Evolutionary conservation across 2,329 filamentous ascomycete species (phyloP).

Genomic region (Helotiales sp.): DNA sequence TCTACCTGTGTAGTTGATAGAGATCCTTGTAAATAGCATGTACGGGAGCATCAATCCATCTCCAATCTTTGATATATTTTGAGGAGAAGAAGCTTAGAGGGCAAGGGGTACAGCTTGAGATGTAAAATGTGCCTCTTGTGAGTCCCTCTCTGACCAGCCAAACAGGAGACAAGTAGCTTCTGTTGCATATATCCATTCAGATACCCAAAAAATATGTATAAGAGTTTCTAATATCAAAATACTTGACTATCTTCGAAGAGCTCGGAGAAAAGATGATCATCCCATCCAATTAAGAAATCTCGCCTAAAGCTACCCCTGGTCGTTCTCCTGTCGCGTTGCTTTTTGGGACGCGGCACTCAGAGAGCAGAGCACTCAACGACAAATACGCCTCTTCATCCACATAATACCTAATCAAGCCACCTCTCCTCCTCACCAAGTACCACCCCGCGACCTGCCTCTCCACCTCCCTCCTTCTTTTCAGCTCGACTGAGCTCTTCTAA

Average conservation of each 20-base stretch:
- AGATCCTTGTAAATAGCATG: too few relatives aligned
- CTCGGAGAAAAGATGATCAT: not conserved
- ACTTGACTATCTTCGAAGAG: not conserved
- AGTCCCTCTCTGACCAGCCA: too few relatives aligned
- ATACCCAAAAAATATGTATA: too few relatives aligned
- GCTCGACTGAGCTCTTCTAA: not conserved
- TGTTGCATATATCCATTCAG: too few relatives aligned
- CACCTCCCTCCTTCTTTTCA: not conserved
- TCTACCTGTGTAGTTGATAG: too few relatives aligned
- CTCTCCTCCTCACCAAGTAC: not conserved
- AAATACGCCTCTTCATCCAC: not conserved
- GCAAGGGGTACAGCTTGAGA: too few relatives aligned
- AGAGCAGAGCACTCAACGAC: not conserved
- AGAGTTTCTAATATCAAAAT: too few relatives aligned
- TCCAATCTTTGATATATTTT: too few relatives aligned
- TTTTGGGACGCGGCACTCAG: slow-evolving; percentile 10
- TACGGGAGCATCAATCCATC: too few relatives aligned
- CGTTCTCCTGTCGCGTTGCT: slow-evolving; percentile 8
- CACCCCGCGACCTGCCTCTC: not conserved
- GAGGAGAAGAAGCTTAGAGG: too few relatives aligned
- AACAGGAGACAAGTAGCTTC: too few relatives aligned
- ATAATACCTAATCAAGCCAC: not conserved
- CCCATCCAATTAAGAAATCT: not conserved
- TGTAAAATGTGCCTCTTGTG: too few relatives aligned
- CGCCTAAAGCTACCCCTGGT: slow-evolving; percentile 13